Evolutionary conservation across 1,139 yeast species (phyloP), one percentile per base, ranked within the genome.

Genomic region (Williopsis jadinii): DNA sequence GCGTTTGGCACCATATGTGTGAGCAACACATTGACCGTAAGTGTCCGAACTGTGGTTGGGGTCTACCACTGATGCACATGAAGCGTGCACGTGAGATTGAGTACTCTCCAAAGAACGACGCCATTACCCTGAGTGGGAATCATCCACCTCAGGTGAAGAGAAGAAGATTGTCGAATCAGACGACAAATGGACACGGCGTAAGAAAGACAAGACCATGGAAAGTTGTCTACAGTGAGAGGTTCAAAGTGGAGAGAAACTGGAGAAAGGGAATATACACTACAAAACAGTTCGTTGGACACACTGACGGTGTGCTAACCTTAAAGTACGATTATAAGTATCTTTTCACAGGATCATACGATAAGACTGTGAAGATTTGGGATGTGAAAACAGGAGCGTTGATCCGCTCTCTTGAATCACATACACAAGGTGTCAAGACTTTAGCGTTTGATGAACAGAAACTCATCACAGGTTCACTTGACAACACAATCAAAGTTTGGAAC

Each of bases 21-120:
- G 96, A 88, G 61, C 98, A 92, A 62, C 98, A 92, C 60, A 92
- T 92, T 44, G 98, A 92, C 63, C 72, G 95, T 46, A 92, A 92
- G 61, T 92, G 98, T 64, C 95, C 97, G 35, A 87, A 86, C 59
- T 92, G 98, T 68, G 98, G 98, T 10, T 92, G 98, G 98, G 98
- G 98, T 6, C 70, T 92, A 52, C 98, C 98, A 3, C 67, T 92
- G 47, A 76, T 92, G 77, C 87, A 82, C 53, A 84, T 84, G 82
- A 82, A 81, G 56, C 68, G 85, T 48, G 82, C 85, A 8, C 66
- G 86, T 48, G 82, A 75, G 54, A 63, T 65, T 37, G 54, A 43
- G 27, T 27, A 32, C 3, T 31, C 34, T 11, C 35, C 35, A 28
- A 29, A 28, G 14, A 24, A 19, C 9, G 24, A 28, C 3, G 15